Conservation (phyloP, 768 basidiomycete species). For the Filobasidium floriforme region DNA sequence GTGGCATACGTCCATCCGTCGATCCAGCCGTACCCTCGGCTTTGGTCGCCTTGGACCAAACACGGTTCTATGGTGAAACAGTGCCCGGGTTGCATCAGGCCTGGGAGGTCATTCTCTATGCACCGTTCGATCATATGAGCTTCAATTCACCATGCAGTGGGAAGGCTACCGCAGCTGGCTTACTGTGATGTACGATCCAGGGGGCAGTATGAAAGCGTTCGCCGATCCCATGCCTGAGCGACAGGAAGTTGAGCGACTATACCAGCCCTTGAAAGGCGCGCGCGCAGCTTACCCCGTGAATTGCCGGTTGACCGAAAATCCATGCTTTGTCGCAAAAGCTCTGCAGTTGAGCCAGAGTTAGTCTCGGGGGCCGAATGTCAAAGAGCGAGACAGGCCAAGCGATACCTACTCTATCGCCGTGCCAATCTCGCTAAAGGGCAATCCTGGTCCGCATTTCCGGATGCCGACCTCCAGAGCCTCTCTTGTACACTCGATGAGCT, state of each 20-base stretch:
- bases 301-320: slow-evolving; percentile 61
- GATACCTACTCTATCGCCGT: slow-evolving; percentile 52
- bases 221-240: slow-evolving; percentile 67
- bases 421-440: slow-evolving; percentile 64
- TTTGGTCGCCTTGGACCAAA: slow-evolving; percentile 65
- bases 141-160: background rate
- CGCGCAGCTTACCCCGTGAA: slow-evolving; percentile 54
- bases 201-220: slow-evolving; percentile 69
- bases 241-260: background rate
- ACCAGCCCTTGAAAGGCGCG: background rate
- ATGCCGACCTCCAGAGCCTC: slow-evolving; percentile 65
- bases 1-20: slow-evolving; percentile 94
- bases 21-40: slow-evolving; percentile 68
- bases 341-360: background rate
- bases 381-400: no score
- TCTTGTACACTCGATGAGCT: slow-evolving; percentile 59
- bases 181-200: slow-evolving; percentile 73
- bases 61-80: slow-evolving; percentile 90
- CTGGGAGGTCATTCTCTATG: slow-evolving; percentile 73
- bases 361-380: no score
- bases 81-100: slow-evolving; percentile 71
- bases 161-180: slow-evolving; percentile 29
- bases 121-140: slow-evolving; percentile 1
- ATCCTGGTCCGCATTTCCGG: slow-evolving; percentile 64
- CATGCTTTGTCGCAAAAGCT: slow-evolving; percentile 26